Conservation (phyloP, 768 basidiomycete species). For the Nidularia sp. region DNA sequence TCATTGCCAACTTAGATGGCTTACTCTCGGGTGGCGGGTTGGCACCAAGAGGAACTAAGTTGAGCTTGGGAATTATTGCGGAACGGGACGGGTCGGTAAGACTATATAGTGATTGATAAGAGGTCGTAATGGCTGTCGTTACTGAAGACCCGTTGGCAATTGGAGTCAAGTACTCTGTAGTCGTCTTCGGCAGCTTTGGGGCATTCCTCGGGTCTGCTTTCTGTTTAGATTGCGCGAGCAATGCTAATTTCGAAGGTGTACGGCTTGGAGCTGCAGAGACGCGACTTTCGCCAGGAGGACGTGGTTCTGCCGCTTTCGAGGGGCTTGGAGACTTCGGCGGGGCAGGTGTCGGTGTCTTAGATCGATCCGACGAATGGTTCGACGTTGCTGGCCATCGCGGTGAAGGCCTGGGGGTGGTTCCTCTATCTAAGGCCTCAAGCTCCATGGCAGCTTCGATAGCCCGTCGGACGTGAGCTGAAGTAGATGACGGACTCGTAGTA, state of each 20-base stretch:
- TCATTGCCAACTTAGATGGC: slow-evolving; percentile 74
- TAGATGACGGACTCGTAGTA: slow-evolving; percentile 35
- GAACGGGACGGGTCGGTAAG: slow-evolving; percentile 49
- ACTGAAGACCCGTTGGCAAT: slow-evolving; percentile 82
- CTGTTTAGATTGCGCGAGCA: slow-evolving; percentile 49
- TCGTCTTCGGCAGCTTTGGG: slow-evolving; percentile 40
- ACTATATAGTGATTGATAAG: slow-evolving; percentile 68
- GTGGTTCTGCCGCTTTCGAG: slow-evolving; percentile 17
- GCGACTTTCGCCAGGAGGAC: slow-evolving; percentile 5
- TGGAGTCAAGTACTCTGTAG: slow-evolving; percentile 70
- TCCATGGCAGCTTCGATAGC: slow-evolving; percentile 69
- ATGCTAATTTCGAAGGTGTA: slow-evolving; percentile 64
- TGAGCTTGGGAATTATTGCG: slow-evolving; percentile 32
- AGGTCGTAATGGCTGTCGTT: slow-evolving; percentile 81
- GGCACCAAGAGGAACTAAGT: slow-evolving; percentile 37
- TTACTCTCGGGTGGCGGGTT: slow-evolving; percentile 27
- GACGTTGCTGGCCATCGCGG: slow-evolving; percentile 11
- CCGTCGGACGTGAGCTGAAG: slow-evolving; percentile 56
- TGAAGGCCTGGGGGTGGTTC: slow-evolving; percentile 11
- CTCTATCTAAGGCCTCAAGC: slow-evolving; percentile 49
- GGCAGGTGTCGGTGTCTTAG: slow-evolving; percentile 16
- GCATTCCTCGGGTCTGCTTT: slow-evolving; percentile 40
- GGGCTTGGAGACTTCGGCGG: slow-evolving; percentile 5
- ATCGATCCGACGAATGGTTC: slow-evolving; percentile 6
- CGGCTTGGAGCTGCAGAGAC: slow-evolving; percentile 2